Evolutionary conservation across 1,284 basidiomycete species (phyloP), one percentile per base, ranked within the genome.

Genomic region (Phenoliferia sp.): DNA sequence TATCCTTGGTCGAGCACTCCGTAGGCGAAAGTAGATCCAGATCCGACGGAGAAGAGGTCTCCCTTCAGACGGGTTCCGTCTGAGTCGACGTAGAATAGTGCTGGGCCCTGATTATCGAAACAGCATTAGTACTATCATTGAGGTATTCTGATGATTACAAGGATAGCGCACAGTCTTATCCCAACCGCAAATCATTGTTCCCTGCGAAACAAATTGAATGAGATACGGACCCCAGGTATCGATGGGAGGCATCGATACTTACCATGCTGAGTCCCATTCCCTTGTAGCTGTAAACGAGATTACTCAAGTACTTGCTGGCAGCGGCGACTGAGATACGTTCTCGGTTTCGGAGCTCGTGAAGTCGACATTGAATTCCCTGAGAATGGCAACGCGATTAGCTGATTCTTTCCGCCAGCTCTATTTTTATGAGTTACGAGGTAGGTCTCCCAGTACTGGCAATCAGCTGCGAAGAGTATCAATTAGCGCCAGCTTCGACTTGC

Each of bases 151-250:
- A 22, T n/a, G n/a, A 44, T 52, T 22, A 31, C 33, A 15, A 26
- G n/a, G 5, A 5, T 9, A 16, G 80, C 88, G 74, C 72, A 90
- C 90, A 15, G 95, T 97, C 84, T 98, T 99, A 82, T 99, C 96
- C 94, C 95, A 99, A 33, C 96, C 96, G 76, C 94, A 98, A 73
- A 99, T 96, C 96, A 99, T 99, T 2, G 96, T 99, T 66, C 96
- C 96, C 92, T 93, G 72, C 4, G 28, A 35, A 10, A 44, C 35
- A 15, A 17, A 58, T 35, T 22, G 32, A 50, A 16, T 61, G 3
- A 28, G 32, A 17, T 55, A n/a, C n/a, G n/a, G 19, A 2, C 10
- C 26, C 33, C 7, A 29, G 56, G 16, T 26, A 19, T 19, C 26
- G 28, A 33, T 61, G 35, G 22, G 35, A 31, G 29, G 55, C 32